A percentile compares a stretch with the other conserved stretches of the same genome.
phyloP scores from a whole-genome alignment of 257 asterid species.

The Jacaranda copaia region DNA sequence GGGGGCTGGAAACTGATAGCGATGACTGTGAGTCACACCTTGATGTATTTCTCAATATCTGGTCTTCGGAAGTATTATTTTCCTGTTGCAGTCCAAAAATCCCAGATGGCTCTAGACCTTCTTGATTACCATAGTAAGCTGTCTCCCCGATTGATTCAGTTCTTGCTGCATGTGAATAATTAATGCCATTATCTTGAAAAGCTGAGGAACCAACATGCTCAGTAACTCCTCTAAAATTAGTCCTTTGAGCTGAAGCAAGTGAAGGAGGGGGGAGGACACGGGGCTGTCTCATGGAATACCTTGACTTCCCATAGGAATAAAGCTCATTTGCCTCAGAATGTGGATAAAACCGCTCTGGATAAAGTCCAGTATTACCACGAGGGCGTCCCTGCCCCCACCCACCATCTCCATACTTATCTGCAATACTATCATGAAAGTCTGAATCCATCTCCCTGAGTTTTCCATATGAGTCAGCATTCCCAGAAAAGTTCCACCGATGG shows the following conservation, averaged over 20 bases:
- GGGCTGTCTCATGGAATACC: slow-evolving; percentile 92
- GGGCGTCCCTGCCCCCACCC: slow-evolving; percentile 72
- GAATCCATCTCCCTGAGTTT: slow-evolving; percentile 65
- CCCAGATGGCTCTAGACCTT: slow-evolving; percentile 54
- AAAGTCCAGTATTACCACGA: slow-evolving; percentile 57
- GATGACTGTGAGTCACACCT: slow-evolving; percentile 97
- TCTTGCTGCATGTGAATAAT: slow-evolving; percentile 47
- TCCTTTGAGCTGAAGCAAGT: slow-evolving; percentile 65
- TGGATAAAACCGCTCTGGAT: slow-evolving; percentile 65
- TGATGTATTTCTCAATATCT: slow-evolving; percentile 47
- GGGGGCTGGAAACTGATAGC: slow-evolving; percentile 95
- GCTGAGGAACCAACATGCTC: slow-evolving; percentile 57
- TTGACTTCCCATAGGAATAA: slow-evolving; percentile 77
- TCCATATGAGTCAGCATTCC: slow-evolving; percentile 60
- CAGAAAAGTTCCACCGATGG: slow-evolving; percentile 70
- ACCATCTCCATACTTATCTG: slow-evolving; percentile 65
- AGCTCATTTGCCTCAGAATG: slow-evolving; percentile 67
- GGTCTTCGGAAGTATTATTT: slow-evolving; percentile 51
- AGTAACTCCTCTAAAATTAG: slow-evolving; percentile 52
- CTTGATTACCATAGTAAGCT: slow-evolving; percentile 59
- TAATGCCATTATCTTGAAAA: slow-evolving; percentile 52
- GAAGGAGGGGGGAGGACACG: slow-evolving; percentile 95
- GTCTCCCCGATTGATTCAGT: slow-evolving; percentile 54
- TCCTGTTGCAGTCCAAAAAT: slow-evolving; percentile 54
- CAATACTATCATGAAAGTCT: slow-evolving; percentile 61